phyloP scores from a whole-genome alignment of 2,329 filamentous ascomycete genomes.

The Ophiostoma himal-ulmi region DNA sequence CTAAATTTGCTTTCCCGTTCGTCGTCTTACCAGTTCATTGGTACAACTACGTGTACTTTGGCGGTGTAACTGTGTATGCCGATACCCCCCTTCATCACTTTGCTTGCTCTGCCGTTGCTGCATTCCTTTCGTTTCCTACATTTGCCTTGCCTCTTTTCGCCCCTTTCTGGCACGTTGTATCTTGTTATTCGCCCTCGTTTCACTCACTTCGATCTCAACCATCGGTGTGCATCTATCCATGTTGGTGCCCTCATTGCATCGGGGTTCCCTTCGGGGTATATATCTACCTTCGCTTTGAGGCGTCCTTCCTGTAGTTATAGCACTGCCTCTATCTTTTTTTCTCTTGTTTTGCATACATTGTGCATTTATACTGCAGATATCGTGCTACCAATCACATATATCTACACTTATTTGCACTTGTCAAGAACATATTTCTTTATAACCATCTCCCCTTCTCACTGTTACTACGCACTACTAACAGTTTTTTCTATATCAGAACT shows the following conservation, averaged over 20 bases:
- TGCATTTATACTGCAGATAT: background rate
- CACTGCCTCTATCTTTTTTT: background rate
- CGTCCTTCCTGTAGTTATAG: background rate
- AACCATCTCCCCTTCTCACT: background rate
- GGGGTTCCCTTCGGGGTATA: background rate
- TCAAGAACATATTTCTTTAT: background rate
- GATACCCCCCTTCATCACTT: background rate
- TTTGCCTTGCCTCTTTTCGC: background rate
- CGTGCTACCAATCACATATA: too few species aligned
- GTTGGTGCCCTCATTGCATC: background rate
- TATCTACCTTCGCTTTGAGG: background rate
- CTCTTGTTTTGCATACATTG: background rate
- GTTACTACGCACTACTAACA: background rate
- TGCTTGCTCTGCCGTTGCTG: background rate
- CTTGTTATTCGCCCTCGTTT: background rate
- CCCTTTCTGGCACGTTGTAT: background rate
- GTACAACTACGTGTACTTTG: background rate
- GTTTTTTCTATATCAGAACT: background rate
- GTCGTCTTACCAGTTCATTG: background rate
- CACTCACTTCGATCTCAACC: background rate
- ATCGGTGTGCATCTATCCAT: background rate
- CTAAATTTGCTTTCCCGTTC: background rate
- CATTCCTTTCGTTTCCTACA: background rate
- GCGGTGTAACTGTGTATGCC: constrained; percentile 8
- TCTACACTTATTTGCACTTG: background rate